Evolutionary conservation across 306 rosid genomes (phyloP).

Genomic region (Cajanus cajan): DNA sequence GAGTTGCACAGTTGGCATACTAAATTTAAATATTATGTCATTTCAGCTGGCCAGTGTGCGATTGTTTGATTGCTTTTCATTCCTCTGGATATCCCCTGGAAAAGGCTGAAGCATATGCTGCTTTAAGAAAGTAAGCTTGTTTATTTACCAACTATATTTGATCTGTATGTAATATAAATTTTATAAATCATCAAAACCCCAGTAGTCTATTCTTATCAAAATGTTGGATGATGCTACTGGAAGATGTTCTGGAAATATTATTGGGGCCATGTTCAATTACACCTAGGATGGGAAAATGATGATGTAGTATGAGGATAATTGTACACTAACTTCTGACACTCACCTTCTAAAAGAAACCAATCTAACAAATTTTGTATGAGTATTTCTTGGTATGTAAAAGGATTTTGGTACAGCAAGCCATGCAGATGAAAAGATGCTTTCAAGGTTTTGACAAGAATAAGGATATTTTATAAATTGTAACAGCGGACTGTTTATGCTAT

Average conservation of each 20-base stretch:
- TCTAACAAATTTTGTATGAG: background rate
- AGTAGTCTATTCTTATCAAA: slow-evolving; percentile 15
- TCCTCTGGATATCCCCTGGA: slow-evolving; percentile 93
- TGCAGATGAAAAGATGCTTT: background rate
- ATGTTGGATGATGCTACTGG: slow-evolving; percentile 25
- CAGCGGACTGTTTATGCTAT: slow-evolving; percentile 6
- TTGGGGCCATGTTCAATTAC: background rate
- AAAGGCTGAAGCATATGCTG: slow-evolving; percentile 87
- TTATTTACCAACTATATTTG: slow-evolving; percentile 17
- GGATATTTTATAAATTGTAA: background rate
- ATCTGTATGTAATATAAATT: background rate
- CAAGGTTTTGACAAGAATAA: background rate
- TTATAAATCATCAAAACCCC: background rate
- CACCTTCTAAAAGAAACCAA: background rate
- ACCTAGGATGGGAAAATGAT: slow-evolving; percentile 10
- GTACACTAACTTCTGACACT: slow-evolving; percentile 17
- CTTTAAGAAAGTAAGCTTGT: slow-evolving; percentile 80
- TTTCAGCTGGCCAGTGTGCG: slow-evolving; percentile 95
- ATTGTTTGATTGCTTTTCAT: slow-evolving; percentile 94
- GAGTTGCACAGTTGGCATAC: slow-evolving; percentile 3
- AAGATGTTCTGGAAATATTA: slow-evolving; percentile 10
- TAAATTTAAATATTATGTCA: slow-evolving; percentile 28
- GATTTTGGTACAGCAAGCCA: slow-evolving; percentile 6
- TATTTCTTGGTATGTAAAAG: background rate
- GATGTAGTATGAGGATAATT: slow-evolving; percentile 4